These are phyloP conservation scores for Pinus taeda DNA, from an alignment of 75 land plant genomes.

Conservation along the genomic window DNA sequence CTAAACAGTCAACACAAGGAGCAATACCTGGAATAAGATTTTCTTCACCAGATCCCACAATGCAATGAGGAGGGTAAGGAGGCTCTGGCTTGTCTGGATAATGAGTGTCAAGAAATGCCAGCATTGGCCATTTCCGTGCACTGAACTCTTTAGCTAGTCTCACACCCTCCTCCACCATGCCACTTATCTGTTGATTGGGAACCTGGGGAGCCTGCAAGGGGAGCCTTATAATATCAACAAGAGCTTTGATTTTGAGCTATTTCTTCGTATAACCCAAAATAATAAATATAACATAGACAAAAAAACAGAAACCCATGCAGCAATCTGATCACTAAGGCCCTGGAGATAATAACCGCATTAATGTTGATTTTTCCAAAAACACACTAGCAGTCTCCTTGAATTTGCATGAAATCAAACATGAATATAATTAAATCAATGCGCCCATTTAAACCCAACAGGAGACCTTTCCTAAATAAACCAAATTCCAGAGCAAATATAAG, in stretches of 20 bases:
- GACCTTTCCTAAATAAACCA: not conserved
- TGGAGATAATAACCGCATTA: not conserved
- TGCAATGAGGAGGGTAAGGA: constrained; percentile 92
- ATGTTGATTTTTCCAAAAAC: not conserved
- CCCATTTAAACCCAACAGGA: too few species aligned
- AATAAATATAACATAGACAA: not conserved
- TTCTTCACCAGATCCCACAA: constrained; percentile 84
- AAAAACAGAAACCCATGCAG: not conserved
- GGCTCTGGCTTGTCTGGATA: constrained; percentile 68
- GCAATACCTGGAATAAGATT: constrained; percentile 77
- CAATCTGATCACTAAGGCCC: not conserved
- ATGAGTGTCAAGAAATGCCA: constrained; percentile 86
- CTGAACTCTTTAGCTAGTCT: constrained; percentile 64
- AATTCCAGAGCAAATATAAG: not conserved
- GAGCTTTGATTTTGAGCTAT: not conserved
- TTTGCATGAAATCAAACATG: not conserved
- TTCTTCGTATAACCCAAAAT: not conserved
- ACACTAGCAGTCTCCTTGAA: not conserved
- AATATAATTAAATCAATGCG: too few species aligned
- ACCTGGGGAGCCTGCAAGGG: constrained; percentile 5
- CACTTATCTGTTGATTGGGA: constrained; percentile 2
- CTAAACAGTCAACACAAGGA: not conserved
- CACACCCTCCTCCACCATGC: constrained; percentile 40
- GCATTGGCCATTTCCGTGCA: constrained; percentile 71
- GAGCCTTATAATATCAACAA: not conserved